Base-by-base conservation (phyloP, 176 grass and related monocot species). In the Rhynchospora tenuis region DNA sequence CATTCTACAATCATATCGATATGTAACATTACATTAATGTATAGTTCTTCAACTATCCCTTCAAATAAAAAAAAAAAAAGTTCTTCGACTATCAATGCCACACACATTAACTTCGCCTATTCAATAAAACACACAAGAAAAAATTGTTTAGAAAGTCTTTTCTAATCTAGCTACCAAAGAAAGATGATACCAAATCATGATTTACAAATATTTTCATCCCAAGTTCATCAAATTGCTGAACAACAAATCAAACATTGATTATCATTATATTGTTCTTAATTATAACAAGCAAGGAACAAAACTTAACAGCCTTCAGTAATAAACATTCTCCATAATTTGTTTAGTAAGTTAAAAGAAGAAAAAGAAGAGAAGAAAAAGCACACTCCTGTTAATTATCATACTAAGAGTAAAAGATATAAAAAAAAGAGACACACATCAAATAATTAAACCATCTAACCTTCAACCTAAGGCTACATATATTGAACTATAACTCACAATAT, bases 401-500 rank as follows among this genome's bases (percentile, higher is more conserved):
- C 79, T 87, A 75, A 70, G 56, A 50, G 54, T 73, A 55, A 60
- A 87, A 82, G 22, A 76, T 38, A 81, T 45, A 59, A 62, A 83
- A 47, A 64, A 26, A 27, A 73, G 73, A 59, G 70, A 64, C 66
- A 83, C 67, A 16, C 56, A 87, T 65, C 62, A 47, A 73, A 73
- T 59, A 73, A 87, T 56, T 56, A 19, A 61, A 71, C 14, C 55
- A 7, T 31, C 85, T 81, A 82, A 64, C 29, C 70, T 87, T 73
- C 44, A 56, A 55, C 74, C 76, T 73, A 78, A 16, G 46, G 48
- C 80, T 82, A 82, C 80, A 28, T 28, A 63, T 64, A 65, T 50
- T 80, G 38, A 59, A 64, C 20, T 63, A 48, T 15, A 82, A 82
- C 80, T 82, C 88, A 95, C 85, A 93, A 85, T 74, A 93, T 90